Base-by-base conservation (phyloP, 768 basidiomycete genomes). In the Thelephora aurantiotincta region DNA sequence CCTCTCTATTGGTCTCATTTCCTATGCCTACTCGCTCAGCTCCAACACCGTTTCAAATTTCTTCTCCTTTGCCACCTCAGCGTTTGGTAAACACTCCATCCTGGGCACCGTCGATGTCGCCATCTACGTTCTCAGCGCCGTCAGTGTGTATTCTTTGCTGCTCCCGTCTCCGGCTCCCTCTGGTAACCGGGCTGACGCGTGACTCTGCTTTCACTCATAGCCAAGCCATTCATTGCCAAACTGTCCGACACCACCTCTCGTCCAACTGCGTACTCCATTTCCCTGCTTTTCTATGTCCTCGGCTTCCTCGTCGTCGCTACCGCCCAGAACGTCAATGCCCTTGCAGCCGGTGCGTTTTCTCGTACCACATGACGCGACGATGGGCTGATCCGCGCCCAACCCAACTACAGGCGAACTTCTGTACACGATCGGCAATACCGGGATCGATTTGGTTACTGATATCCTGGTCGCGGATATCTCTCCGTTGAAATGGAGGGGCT, bases 1-100 rank as follows among this genome's bases (percentile, higher is more conserved):
- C 9, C 5, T 9, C 26, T 30, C 26, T 30, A 30, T 86, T 48
- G 82, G 69, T 12, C 71, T 83, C 0, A 79, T 81, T 0, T 74
- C 82, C 1, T 88, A 84, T 59, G 78, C 85, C 48, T 88, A 86
- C 60, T 82, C 82, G 0, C 68, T 88, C 26, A 84, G 86, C 50
- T 68, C 73, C 18, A 71, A 74, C 14, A 86, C 83, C 6, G 86
- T 83, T 1, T 79, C 66, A 53, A 71, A 69, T 46, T 86, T 83
- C 60, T 53, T 57, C 44, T 50, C 54, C 35, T 55, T 55, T 36
- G 58, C 58, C 13, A 54, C 58, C 18, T 59, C 58, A n/a, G 33
- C 56, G 37, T 59, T 59, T 23, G 52, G 48, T 14, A 48, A 53
- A 11, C 58, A 59, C 49, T 52, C 49, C 35, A 48, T 59, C 26